Conservation (phyloP, 169 alveolate genomes). For the Miamiensis avidus region DNA sequence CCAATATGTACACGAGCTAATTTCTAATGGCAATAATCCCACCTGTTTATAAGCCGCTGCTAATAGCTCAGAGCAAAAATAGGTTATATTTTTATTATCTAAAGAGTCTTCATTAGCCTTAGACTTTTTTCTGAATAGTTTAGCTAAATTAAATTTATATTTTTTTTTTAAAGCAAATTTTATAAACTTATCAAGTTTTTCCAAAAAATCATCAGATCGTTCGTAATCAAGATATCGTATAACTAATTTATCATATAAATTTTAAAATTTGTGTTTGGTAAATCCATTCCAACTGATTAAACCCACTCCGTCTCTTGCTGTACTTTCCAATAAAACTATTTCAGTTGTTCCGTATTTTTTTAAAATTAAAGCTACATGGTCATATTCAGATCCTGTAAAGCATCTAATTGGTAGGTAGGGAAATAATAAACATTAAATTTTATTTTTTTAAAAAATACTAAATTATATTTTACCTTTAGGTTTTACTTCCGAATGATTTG, state of each 20-base stretch:
- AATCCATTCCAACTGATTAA: conserved; percentile 65
- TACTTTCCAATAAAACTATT: conserved; percentile 79
- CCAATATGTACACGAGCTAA: conserved; percentile 74
- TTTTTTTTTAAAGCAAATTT: conserved; percentile 59
- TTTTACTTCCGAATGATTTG: no score
- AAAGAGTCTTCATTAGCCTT: conserved; percentile 29
- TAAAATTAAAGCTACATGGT: conserved; percentile 88
- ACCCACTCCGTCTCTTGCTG: conserved; percentile 67
- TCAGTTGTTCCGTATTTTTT: conserved; percentile 52
- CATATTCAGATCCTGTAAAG: conserved; percentile 59
- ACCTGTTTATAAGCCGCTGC: conserved; percentile 72
- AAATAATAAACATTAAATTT: no score
- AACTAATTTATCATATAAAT: conserved; percentile 50
- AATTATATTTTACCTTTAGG: background rate
- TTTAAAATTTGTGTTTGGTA: conserved; percentile 57
- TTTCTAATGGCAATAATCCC: conserved; percentile 66
- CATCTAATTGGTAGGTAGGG: no score
- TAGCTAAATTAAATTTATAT: conserved; percentile 51
- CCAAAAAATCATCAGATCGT: conserved; percentile 32
- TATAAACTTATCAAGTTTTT: conserved; percentile 47
- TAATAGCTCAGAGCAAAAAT: conserved; percentile 78
- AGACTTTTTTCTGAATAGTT: conserved; percentile 45
- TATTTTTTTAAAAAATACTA: no score
- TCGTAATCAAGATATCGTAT: conserved; percentile 50
- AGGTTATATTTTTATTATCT: conserved; percentile 46